phyloP scores from a whole-genome alignment of 2,329 filamentous ascomycete species.

The Ilyonectria mors-panacis region DNA sequence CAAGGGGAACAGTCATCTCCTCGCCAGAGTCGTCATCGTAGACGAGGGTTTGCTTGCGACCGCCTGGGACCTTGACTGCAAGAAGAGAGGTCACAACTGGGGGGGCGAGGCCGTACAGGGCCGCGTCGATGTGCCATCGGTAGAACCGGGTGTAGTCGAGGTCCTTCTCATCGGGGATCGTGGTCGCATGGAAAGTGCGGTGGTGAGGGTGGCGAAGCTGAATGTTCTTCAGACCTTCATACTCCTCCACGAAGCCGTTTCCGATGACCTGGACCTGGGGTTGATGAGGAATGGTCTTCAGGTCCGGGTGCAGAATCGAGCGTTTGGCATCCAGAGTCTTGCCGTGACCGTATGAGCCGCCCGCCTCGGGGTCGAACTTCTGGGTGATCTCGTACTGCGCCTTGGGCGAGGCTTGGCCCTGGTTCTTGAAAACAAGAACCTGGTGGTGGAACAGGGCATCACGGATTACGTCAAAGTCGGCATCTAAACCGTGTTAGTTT shows the following conservation, averaged over 20 bases:
- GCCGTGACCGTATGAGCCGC: slow-evolving; percentile 80
- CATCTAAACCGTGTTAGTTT: slow-evolving; percentile 60
- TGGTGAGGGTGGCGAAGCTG: slow-evolving; percentile 83
- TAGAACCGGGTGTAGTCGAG: slow-evolving; percentile 73
- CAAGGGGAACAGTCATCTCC: slow-evolving; percentile 77
- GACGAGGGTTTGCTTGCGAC: slow-evolving; percentile 75
- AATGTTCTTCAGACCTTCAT: slow-evolving; percentile 79
- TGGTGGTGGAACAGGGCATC: slow-evolving; percentile 78
- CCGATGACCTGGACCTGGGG: slow-evolving; percentile 84
- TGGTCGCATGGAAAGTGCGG: slow-evolving; percentile 79
- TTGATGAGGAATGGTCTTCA: slow-evolving; percentile 86
- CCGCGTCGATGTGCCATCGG: slow-evolving; percentile 86
- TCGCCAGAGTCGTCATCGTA: slow-evolving; percentile 82
- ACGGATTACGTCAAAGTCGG: slow-evolving; percentile 75
- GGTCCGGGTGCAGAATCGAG: slow-evolving; percentile 81
- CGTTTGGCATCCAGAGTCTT: slow-evolving; percentile 77
- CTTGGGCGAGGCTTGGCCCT: slow-evolving; percentile 74
- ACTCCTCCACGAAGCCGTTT: slow-evolving; percentile 78
- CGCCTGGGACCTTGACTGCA: slow-evolving; percentile 80
- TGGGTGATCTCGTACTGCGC: slow-evolving; percentile 83
- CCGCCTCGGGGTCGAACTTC: slow-evolving; percentile 78
- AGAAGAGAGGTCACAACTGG: slow-evolving; percentile 81
- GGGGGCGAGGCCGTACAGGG: slow-evolving; percentile 81
- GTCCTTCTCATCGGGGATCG: slow-evolving; percentile 69
- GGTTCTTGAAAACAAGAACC: slow-evolving; percentile 80